These are phyloP conservation scores for Mediolabrus comicus DNA, from an alignment of 108 stramenopile species.

Conservation along the genomic window DNA sequence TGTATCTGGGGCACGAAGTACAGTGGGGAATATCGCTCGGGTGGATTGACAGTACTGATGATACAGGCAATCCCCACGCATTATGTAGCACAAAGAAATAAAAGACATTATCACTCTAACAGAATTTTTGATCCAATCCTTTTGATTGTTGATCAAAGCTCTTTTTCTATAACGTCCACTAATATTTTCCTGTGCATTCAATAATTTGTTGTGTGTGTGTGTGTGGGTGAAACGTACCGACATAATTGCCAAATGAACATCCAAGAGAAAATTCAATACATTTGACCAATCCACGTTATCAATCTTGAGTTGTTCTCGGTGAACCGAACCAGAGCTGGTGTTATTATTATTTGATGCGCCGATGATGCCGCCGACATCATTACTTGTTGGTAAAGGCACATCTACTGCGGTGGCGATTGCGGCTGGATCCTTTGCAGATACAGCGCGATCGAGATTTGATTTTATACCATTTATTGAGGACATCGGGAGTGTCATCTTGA, in stretches of 20 bases:
- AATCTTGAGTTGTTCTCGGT: constrained; percentile 48
- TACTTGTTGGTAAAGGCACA: constrained; percentile 24
- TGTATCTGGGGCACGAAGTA: constrained; percentile 17
- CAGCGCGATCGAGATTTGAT: constrained; percentile 34
- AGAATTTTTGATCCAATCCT: constrained; percentile 22
- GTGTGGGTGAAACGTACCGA: constrained; percentile 41
- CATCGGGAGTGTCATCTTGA: constrained; percentile 24
- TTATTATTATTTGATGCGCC: neutral
- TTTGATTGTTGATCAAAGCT: constrained; percentile 35
- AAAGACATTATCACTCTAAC: neutral
- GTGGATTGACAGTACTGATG: constrained; percentile 41
- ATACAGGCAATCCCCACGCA: constrained; percentile 35
- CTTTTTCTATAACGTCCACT: constrained; percentile 3
- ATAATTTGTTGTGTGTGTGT: neutral
- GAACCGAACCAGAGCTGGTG: neutral
- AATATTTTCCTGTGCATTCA: constrained; percentile 15
- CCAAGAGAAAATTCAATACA: constrained; percentile 56
- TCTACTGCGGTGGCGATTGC: constrained; percentile 41
- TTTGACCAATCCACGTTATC: constrained; percentile 63
- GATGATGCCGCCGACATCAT: neutral
- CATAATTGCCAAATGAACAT: constrained; percentile 58
- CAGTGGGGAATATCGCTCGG: constrained; percentile 47
- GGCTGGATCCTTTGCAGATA: constrained; percentile 41
- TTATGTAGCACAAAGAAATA: constrained; percentile 29
- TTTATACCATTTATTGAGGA: constrained; percentile 28